Evolutionary conservation across 495 filamentous ascomycete genomes (phyloP), one percentile per base, ranked within the genome.

Genomic region (Penicillium turbatum): DNA sequence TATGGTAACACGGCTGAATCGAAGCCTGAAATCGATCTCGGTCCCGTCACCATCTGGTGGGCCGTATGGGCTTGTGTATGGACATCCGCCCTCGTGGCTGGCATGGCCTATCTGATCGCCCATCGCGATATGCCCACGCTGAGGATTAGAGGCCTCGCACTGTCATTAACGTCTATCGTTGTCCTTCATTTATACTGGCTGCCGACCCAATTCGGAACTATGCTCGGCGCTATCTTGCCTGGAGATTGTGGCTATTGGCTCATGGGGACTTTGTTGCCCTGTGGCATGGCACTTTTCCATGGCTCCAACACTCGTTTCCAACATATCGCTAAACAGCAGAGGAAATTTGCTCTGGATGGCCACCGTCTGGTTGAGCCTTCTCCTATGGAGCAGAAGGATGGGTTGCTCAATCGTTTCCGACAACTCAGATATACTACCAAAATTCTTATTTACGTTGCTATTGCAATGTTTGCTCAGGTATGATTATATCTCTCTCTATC

Each of bases 281-380:
- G 83, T 24, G 86, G 87, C 26, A 79, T 89, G 55, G 86, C 82
- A 15, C 67, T 88, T 2, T 90, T 89, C 68, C 85, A 89, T 59
- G 87, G 81, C 36, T 78, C 79, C 36, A 86, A 86, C 64, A 77
- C 71, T 55, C 82, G 82, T 51, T 82, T 88, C 60, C 73, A 87
- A n/a, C 72, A 83, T 49, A 71, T 86, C 50, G 82, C 83, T 51
- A 78, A 72, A 56, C 57, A 61, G 2, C 71, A 73, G 57, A 66
- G 62, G 50, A 63, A 66, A 56, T 72, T 62, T 42, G 65, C 59
- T 42, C 51, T 55, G 7, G 51, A 54, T 8, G 56, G 59, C 29
- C 41, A 56, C 27, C 48, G 36, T 2, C 19, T 48, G 12, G 11
- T 42, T 27, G 37, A 47, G 19, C 12, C 42, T n/a, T 13, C 39